phyloP scores from a whole-genome alignment of 495 filamentous ascomycete genomes.

The Aspergillus bridgeri region DNA sequence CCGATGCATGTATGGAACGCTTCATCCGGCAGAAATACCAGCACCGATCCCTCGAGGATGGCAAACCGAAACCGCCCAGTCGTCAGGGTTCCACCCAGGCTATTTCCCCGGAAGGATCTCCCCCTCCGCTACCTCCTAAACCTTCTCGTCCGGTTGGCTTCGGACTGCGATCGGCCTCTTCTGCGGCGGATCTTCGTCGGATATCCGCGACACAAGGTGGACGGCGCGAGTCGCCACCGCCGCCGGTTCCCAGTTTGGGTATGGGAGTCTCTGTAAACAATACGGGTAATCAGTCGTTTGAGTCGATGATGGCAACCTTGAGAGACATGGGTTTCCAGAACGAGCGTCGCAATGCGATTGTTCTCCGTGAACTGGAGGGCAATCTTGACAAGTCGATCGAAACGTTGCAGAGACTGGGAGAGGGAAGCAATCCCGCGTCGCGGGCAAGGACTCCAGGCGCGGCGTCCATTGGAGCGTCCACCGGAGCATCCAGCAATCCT shows the following conservation, averaged over 20 bases:
- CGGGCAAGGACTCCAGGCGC: slow-evolving; percentile 36
- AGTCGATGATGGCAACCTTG: slow-evolving; percentile 69
- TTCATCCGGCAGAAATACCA: slow-evolving; percentile 95
- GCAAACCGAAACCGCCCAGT: slow-evolving; percentile 46
- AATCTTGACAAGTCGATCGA: slow-evolving; percentile 84
- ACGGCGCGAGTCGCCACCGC: slow-evolving; percentile 28
- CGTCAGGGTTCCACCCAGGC: slow-evolving; percentile 38
- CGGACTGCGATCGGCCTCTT: slow-evolving; percentile 65
- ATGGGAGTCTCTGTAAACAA: slow-evolving; percentile 65
- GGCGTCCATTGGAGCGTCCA: slow-evolving; percentile 20
- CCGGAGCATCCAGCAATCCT: slow-evolving; percentile 42
- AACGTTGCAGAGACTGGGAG: slow-evolving; percentile 74
- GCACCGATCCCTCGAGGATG: slow-evolving; percentile 54
- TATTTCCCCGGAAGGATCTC: slow-evolving; percentile 46
- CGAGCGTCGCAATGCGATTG: slow-evolving; percentile 71
- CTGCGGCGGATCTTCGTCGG: slow-evolving; percentile 55
- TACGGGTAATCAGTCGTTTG: slow-evolving; percentile 55
- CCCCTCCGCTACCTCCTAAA: slow-evolving; percentile 84
- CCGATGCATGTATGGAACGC: slow-evolving; percentile 86
- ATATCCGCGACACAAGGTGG: slow-evolving; percentile 30
- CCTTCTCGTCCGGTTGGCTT: slow-evolving; percentile 73
- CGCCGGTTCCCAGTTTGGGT: slow-evolving; percentile 45
- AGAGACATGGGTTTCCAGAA: slow-evolving; percentile 92
- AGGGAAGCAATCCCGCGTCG: slow-evolving; percentile 49
- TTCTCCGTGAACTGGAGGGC: slow-evolving; percentile 75